Conservation (phyloP, 768 basidiomycete species). For the Chalciporus chontae region DNA sequence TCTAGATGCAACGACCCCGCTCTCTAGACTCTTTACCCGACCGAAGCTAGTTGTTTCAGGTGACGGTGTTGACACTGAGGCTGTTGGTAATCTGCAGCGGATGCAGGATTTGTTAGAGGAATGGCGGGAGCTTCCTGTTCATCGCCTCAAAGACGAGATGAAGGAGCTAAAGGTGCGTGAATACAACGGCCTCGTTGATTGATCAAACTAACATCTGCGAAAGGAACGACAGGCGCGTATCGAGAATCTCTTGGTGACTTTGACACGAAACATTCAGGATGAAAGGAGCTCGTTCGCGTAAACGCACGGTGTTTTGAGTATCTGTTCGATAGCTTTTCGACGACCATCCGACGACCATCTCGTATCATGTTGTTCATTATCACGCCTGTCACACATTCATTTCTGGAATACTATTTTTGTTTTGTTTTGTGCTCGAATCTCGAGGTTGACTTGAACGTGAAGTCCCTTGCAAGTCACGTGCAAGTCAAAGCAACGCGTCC, state of each 20-base stretch:
- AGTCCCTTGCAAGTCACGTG: background rate
- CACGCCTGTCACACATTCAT: background rate
- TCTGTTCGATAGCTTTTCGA: background rate
- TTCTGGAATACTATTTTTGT: background rate
- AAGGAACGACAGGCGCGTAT: constrained; percentile 77
- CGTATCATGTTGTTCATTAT: background rate
- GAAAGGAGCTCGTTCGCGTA: constrained; percentile 11
- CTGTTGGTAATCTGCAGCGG: constrained; percentile 45
- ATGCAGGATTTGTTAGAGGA: constrained; percentile 64
- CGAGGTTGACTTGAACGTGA: too few relatives aligned
- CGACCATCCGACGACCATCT: background rate
- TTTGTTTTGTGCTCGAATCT: background rate
- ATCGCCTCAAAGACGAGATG: constrained; percentile 72
- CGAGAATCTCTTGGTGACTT: constrained; percentile 63
- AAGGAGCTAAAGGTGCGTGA: constrained; percentile 69
- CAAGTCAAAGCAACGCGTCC: background rate
- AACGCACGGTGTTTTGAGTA: background rate
- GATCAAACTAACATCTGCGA: constrained; percentile 4
- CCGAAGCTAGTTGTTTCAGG: constrained; percentile 15
- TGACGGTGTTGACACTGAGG: constrained; percentile 23
- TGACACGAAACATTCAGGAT: constrained; percentile 64
- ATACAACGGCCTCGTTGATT: background rate
- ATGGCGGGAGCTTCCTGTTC: constrained; percentile 59
- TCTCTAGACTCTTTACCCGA: constrained; percentile 26
- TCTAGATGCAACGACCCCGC: constrained; percentile 27